Percentiles rank a stretch among this genome's conserved stretches.
Conservation (phyloP, 169 alveolate genomes). For the Cryptosporidium andersoni region DNA sequence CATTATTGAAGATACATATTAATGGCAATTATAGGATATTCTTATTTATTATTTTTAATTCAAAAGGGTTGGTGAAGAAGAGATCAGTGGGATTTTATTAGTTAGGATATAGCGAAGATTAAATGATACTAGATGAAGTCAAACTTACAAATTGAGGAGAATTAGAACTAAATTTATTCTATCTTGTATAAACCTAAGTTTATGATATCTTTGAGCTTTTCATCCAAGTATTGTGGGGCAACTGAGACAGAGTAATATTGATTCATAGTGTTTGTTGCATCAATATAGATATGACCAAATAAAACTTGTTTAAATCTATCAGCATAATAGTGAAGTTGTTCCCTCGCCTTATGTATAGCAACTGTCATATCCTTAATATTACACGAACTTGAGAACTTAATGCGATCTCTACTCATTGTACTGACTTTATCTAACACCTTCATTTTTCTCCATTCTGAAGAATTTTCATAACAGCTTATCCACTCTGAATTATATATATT, state of each 20-base stretch:
- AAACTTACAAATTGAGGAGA: too few species aligned
- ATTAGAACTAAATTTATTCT: not conserved
- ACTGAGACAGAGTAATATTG: conserved; percentile 63
- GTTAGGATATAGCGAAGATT: too few species aligned
- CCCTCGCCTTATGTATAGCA: conserved; percentile 70
- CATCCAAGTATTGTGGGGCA: conserved; percentile 66
- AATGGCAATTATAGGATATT: too few species aligned
- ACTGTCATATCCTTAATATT: conserved; percentile 70
- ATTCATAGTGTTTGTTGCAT: conserved; percentile 54
- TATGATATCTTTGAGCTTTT: conserved; percentile 43
- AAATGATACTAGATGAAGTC: too few species aligned
- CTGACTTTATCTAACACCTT: conserved; percentile 28
- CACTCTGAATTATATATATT: conserved; percentile 64
- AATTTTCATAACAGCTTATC: conserved; percentile 61
- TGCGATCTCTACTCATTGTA: conserved; percentile 28
- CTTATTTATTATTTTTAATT: too few species aligned
- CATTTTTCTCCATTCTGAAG: conserved; percentile 51
- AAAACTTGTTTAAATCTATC: conserved; percentile 42
- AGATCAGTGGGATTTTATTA: too few species aligned
- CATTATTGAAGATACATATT: too few species aligned
- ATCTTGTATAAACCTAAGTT: conserved; percentile 28
- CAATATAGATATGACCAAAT: conserved; percentile 43
- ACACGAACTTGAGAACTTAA: conserved; percentile 34
- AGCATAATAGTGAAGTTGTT: conserved; percentile 65
- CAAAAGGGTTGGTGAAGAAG: too few species aligned